Conservation (phyloP, 148 eudicot species). For the Rhododendron simsii region DNA sequence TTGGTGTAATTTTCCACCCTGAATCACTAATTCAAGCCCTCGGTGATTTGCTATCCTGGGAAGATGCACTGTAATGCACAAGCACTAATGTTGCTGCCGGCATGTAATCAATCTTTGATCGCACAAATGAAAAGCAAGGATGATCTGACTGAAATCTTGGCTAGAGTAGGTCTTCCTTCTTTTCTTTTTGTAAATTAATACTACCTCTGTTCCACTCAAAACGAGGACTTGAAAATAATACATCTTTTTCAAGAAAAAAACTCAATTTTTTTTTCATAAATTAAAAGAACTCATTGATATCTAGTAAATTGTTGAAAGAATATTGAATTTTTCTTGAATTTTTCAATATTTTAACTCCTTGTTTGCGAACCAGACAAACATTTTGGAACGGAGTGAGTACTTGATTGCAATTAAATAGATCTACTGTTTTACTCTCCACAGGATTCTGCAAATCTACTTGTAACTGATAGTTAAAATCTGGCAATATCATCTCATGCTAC, state of each 20-base stretch:
- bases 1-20: slow-evolving; percentile 70
- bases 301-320: neutral
- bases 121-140: neutral
- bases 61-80: slow-evolving; percentile 10
- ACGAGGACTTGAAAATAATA: neutral
- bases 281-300: neutral
- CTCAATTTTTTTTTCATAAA: neutral
- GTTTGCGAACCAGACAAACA: neutral
- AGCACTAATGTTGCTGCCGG: neutral
- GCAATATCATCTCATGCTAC: neutral
- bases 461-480: neutral
- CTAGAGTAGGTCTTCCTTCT: neutral
- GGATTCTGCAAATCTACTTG: neutral
- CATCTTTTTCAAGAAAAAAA: neutral
- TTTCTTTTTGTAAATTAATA: too few relatives aligned
- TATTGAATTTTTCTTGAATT: too few relatives aligned
- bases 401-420: neutral
- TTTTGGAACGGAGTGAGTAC: neutral
- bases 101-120: slow-evolving; percentile 3
- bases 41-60: slow-evolving; percentile 32
- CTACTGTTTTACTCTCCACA: neutral
- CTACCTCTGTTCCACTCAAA: neutral
- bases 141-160: slow-evolving; percentile 1
- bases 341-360: too few relatives aligned
- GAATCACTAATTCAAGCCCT: slow-evolving; percentile 66